Evolutionary conservation across 116 monocot genomes (phyloP).

Genomic region (Papilionanthe hybrid): DNA sequence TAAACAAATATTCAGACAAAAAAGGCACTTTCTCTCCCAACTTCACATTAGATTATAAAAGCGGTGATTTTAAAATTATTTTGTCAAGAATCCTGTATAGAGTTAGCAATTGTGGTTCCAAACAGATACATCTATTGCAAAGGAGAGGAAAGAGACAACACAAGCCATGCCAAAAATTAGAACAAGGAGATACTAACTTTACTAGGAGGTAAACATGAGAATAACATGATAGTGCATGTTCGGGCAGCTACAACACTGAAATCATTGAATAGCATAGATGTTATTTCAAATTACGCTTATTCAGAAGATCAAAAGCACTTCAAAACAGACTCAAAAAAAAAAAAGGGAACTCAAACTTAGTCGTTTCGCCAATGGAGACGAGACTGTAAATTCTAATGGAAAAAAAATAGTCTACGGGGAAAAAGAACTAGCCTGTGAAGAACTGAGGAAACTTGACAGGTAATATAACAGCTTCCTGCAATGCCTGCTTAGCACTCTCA

Average conservation of each 20-base stretch:
- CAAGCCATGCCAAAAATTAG: too few relatives aligned
- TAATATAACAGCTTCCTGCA: constrained; percentile 96
- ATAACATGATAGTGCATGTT: too few relatives aligned
- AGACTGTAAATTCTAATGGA: background rate
- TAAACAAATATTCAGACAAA: too few relatives aligned
- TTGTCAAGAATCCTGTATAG: too few relatives aligned
- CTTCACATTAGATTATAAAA: too few relatives aligned
- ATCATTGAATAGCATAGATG: background rate
- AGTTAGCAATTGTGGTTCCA: too few relatives aligned
- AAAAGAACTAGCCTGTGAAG: constrained; percentile 62
- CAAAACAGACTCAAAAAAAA: background rate
- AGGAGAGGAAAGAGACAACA: too few relatives aligned
- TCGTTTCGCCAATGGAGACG: background rate
- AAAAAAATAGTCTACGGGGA: background rate
- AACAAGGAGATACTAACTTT: too few relatives aligned
- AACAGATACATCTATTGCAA: too few relatives aligned
- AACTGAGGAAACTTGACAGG: constrained; percentile 99
- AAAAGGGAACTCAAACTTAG: background rate
- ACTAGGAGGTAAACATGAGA: too few relatives aligned
- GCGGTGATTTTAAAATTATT: too few relatives aligned
- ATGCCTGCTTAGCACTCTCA: constrained; percentile 95
- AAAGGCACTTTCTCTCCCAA: too few relatives aligned
- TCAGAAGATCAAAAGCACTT: background rate
- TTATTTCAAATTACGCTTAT: background rate
- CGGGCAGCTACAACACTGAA: background rate